phyloP scores from a whole-genome alignment of 2,329 filamentous ascomycete genomes.

The Penicillium glabrum region DNA sequence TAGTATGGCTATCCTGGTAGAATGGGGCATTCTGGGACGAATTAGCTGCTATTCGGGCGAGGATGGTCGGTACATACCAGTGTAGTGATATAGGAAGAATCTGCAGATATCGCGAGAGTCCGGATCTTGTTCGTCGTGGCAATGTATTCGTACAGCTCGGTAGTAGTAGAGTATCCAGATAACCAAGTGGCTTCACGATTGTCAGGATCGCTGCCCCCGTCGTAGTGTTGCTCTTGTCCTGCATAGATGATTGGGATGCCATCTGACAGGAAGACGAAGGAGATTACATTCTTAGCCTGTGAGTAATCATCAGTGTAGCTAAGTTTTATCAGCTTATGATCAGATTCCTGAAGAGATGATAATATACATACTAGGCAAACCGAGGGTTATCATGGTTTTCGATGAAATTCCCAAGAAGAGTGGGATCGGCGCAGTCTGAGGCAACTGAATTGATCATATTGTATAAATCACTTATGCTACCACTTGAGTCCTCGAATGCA shows the following conservation, averaged over 20 bases:
- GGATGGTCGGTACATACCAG: neutral
- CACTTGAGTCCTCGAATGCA: constrained; percentile 35
- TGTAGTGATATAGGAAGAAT: constrained; percentile 33
- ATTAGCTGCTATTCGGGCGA: constrained; percentile 21
- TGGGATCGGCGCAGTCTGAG: constrained; percentile 43
- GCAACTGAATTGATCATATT: constrained; percentile 36
- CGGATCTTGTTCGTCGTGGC: constrained; percentile 53
- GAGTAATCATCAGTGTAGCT: constrained; percentile 34
- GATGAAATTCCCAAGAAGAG: constrained; percentile 55
- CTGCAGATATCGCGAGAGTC: constrained; percentile 40
- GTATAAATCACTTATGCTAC: constrained; percentile 36
- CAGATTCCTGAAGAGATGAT: neutral
- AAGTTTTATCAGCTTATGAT: too few species aligned
- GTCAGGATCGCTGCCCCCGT: constrained; percentile 50
- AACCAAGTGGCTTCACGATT: constrained; percentile 62
- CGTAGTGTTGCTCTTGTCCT: constrained; percentile 66
- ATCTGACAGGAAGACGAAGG: constrained; percentile 59
- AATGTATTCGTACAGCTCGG: constrained; percentile 53
- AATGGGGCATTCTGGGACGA: constrained; percentile 41
- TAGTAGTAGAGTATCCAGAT: constrained; percentile 48
- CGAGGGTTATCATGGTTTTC: constrained; percentile 64
- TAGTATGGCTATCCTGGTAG: constrained; percentile 44
- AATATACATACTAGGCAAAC: constrained; percentile 42
- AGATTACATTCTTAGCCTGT: constrained; percentile 61
- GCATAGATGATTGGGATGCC: constrained; percentile 68